Base-by-base conservation (phyloP, 352 stramenopile genomes). In the Saprolegnia diclina region DNA sequence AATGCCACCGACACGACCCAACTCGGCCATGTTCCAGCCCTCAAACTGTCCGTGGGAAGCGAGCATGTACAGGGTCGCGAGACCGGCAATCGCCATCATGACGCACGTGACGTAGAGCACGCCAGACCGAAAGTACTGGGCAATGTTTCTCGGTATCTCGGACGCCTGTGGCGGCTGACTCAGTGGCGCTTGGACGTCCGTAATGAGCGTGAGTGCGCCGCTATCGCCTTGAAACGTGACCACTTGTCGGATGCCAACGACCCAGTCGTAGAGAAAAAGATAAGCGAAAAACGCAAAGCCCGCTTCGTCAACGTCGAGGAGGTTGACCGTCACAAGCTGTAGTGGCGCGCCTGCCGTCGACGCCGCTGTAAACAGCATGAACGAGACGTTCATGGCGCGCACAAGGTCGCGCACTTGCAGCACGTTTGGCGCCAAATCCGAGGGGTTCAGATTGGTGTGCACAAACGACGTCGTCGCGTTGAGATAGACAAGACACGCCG, bases 211-310 rank as follows among this genome's bases (percentile, higher is more conserved):
- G 5, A 67, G 32, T 1, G 37, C 42, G 5, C 38, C 37, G 3
- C 0, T n/a, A n/a, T 67, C 61, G 24, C 61, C 61, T 32, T 42
- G 9, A 22, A 67, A 56, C 24, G 26, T 46, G 26, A 67, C n/a
- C 24, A 67, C 61, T 57, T 67, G 35, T 22, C 61, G 44, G 21
- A 32, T 24, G 13, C 53, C 53, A 13, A 61, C 5, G 29, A 61
- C 63, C 63, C 63, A 69, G 48, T 69, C 63, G 35, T 59, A 22
- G 4, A 69, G 35, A 6, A 62, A 53, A 1, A 19, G 14, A 45
- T 45, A 69, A 1, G 19, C 21, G 44, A 63, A 69, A 21, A 61
- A 29, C 0, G 7, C 10, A 37, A 69, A 69, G 14, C 4, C 32
- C 2, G 10, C 3, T 35, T 35, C 29, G 29, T 35, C 29, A 2